Percentiles rank a stretch among this genome's conserved stretches.
These are phyloP conservation scores for Fraxinus angustifolia DNA, from an alignment of 305 asterid species.

Conservation along the genomic window DNA sequence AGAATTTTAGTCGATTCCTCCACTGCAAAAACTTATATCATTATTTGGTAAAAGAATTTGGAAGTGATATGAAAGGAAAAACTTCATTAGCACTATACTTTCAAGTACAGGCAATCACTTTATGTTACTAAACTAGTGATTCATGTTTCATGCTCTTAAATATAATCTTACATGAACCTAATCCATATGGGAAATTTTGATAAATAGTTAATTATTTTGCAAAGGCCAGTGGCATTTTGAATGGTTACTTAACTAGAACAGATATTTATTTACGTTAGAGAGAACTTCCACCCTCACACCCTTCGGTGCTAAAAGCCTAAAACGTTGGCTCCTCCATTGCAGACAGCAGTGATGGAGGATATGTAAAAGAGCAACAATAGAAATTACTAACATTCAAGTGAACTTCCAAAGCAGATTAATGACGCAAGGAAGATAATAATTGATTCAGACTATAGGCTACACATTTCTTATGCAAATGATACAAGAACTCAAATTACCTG, in stretches of 20 bases:
- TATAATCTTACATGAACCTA: background rate
- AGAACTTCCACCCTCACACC: background rate
- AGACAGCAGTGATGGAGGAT: background rate
- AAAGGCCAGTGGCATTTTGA: background rate
- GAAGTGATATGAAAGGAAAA: background rate
- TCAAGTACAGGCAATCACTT: background rate
- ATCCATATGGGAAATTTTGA: background rate
- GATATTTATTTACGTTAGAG: background rate
- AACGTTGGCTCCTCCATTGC: background rate
- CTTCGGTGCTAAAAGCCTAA: background rate
- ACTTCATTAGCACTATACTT: background rate
- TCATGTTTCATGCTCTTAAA: background rate
- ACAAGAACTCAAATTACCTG: constrained; percentile 47
- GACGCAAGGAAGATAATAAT: background rate
- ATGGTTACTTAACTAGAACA: background rate
- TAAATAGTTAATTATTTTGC: background rate
- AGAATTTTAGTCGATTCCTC: background rate
- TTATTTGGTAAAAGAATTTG: background rate
- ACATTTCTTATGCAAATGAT: constrained; percentile 1
- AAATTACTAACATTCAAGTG: background rate
- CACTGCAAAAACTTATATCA: background rate
- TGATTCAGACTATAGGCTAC: background rate
- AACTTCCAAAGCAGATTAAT: constrained; percentile 5
- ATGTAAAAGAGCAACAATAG: background rate
- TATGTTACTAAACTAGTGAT: background rate